Base-by-base conservation (phyloP, 495 filamentous ascomycete genomes). In the Friedmanniomyces endolithicus region DNA sequence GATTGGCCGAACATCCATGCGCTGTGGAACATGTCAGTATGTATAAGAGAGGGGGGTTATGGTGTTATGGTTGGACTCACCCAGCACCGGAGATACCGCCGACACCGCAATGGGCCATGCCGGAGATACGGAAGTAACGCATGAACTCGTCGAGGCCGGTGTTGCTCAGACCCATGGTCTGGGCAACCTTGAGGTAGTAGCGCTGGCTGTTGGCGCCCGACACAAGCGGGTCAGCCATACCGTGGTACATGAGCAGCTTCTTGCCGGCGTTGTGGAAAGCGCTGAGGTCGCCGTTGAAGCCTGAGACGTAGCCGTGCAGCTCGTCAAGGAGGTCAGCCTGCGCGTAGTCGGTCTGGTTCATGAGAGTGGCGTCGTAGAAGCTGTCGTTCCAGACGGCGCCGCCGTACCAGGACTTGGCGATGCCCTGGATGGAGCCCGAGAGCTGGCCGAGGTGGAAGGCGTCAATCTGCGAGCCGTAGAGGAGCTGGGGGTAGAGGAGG, bases 81-180 rank as follows among this genome's bases (percentile, higher is more conserved):
- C 37, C 79, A n/a, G 73, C 70, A 49, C 52, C 52, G 17, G 52
- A 48, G 24, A 55, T 49, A 23, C 52, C 44, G 11, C 78, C 78
- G 11, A 61, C 64, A 22, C 60, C 64, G 60, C 74, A 79, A 57
- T 79, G 78, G 22, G 64, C 53, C 71, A 79, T 78, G 0, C 79
- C 80, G 29, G 73, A 74, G 56, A 81, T 75, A 1, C 71, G 70
- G 68, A 82, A 84, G 65, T 75, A 78, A 41, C 79, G 73, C 41
- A 79, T 74, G 63, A 81, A 83, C 1, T 73, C 70, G 53, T 83
- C 78, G 9, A 81, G 62, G 0, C 72, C 55, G 12, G 16, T 41
- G 44, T 55, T 48, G 0, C 58, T 43, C 12, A 71, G 43, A 2
- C 64, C 57, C 71, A 76, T 75, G 3, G 71, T 68, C n/a, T 72